Evolutionary conservation across 179 eudicot genomes (phyloP).

Genomic region (Vitellaria paradoxa): DNA sequence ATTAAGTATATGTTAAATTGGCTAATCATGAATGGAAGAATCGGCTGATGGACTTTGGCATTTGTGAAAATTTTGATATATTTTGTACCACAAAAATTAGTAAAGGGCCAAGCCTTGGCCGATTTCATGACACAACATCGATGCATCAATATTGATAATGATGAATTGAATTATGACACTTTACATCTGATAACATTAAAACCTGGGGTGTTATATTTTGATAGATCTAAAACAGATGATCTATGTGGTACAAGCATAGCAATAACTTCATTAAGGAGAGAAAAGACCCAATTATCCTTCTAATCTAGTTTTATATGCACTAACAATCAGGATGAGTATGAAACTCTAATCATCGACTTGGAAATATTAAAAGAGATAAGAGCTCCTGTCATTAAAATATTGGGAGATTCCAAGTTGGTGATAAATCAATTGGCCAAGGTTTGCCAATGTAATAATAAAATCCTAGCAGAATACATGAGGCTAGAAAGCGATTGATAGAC

Average conservation of each 20-base stretch:
- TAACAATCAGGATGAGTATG: neutral
- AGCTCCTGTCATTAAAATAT: neutral
- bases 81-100: too few relatives aligned
- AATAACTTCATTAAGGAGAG: neutral
- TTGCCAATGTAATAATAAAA: neutral
- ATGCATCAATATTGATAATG: too few relatives aligned
- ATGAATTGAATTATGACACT: too few relatives aligned
- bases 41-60: neutral
- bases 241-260: neutral
- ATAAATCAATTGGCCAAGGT: neutral
- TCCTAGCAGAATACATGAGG: neutral
- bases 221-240: neutral
- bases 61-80: neutral
- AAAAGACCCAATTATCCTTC: neutral
- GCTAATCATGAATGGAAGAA: neutral
- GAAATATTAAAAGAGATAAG: neutral
- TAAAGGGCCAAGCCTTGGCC: too few relatives aligned
- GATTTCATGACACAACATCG: too few relatives aligned
- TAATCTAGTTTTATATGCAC: neutral
- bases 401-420: neutral
- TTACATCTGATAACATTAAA: too few relatives aligned
- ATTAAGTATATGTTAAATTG: neutral
- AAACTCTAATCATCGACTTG: neutral
- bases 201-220: neutral
- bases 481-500: neutral